Conservation (phyloP, 352 stramenopile genomes). For the Hyaloperonospora brassicae region DNA sequence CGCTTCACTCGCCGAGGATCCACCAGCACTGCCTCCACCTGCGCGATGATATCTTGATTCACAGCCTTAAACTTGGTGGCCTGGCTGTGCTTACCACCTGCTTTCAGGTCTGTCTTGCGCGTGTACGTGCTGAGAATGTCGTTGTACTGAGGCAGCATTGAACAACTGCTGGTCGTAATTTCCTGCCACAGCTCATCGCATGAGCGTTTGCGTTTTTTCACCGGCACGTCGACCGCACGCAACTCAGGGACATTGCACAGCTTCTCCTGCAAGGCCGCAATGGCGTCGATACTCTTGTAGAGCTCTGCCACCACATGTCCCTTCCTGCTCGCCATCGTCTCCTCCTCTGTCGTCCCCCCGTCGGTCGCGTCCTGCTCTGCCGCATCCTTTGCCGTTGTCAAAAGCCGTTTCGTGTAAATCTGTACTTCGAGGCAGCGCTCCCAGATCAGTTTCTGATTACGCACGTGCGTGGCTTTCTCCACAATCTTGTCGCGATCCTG, state of each 20-base stretch:
- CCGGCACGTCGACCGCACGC: conserved; percentile 6
- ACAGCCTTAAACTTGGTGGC: conserved; percentile 85
- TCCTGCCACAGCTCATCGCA: conserved; percentile 50
- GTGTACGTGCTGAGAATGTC: conserved; percentile 75
- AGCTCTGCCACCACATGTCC: conserved; percentile 36
- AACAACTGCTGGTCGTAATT: conserved; percentile 33
- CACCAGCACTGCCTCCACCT: conserved; percentile 79
- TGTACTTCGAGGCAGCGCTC: conserved; percentile 78
- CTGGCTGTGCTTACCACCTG: conserved; percentile 43
- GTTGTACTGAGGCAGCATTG: conserved; percentile 67
- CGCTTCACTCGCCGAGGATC: conserved; percentile 76
- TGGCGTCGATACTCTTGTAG: conserved; percentile 51
- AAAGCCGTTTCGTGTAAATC: conserved; percentile 77
- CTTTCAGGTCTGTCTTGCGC: conserved; percentile 61
- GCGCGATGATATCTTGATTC: conserved; percentile 79
- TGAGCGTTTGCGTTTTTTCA: conserved; percentile 62
- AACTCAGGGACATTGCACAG: conserved; percentile 65
- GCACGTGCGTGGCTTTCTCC: conserved; percentile 71
- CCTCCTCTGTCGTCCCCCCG: conserved; percentile 22
- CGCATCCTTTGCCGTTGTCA: conserved; percentile 41
- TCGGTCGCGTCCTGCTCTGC: conserved; percentile 13
- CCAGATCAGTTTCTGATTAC: conserved; percentile 80
- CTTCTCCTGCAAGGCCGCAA: conserved; percentile 52
- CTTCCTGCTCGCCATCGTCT: conserved; percentile 24
- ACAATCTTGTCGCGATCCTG: conserved; percentile 72